Conservation (phyloP, 2,329 filamentous ascomycete genomes). For the Apiospora phragmitis region DNA sequence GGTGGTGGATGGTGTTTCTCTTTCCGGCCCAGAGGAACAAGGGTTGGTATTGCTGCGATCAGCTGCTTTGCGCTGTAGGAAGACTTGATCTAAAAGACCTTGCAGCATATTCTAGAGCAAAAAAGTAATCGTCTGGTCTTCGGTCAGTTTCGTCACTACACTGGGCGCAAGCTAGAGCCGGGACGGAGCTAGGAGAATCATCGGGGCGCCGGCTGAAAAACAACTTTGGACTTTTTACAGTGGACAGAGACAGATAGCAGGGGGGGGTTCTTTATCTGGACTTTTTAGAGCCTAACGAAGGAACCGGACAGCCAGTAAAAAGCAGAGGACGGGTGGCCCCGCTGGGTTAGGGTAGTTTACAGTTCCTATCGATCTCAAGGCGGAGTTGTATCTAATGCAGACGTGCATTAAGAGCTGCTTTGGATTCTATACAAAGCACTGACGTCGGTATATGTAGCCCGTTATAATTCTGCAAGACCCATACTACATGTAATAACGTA, state of each 20-base stretch:
- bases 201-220: not conserved
- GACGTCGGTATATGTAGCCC: not conserved
- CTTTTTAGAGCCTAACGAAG: not conserved
- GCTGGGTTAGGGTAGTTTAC: not conserved
- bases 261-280: not conserved
- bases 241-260: not conserved
- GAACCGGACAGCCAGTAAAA: not conserved
- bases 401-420: not conserved
- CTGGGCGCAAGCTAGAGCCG: not conserved
- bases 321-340: not conserved
- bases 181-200: constrained; percentile 8
- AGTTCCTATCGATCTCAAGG: not conserved
- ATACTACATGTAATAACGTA: no score
- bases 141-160: not conserved
- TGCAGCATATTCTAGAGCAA: constrained; percentile 14
- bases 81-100: constrained; percentile 19
- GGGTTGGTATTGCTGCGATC: not conserved
- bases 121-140: not conserved
- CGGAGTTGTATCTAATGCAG: not conserved
- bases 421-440: not conserved
- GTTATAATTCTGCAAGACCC: not conserved
- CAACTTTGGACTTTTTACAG: constrained; percentile 8
- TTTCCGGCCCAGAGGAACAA: not conserved
- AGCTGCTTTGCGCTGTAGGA: constrained; percentile 14
- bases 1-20: not conserved